A percentile compares a stretch with the other conserved stretches of the same genome.
These are phyloP conservation scores for Ambrosia artemisiifolia DNA, from an alignment of 129 eudicot genomes.

Conservation along the genomic window DNA sequence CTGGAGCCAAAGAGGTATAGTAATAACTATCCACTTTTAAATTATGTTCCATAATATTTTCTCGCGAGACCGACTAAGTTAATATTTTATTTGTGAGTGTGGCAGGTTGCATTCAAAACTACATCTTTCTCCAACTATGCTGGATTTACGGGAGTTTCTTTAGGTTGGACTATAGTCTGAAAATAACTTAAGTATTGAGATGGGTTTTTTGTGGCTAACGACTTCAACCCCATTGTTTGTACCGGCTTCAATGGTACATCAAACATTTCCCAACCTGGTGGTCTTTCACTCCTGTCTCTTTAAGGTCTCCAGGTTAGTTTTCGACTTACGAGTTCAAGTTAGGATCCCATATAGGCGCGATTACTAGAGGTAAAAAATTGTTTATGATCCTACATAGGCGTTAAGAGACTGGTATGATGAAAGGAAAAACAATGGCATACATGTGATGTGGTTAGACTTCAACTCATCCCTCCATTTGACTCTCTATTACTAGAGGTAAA, in stretches of 20 bases:
- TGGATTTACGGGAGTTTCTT: slow-evolving; percentile 95
- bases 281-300: slow-evolving; percentile 76
- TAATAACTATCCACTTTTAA: background rate
- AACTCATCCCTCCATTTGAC: too few relatives aligned
- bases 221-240: slow-evolving; percentile 84
- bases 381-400: too few relatives aligned
- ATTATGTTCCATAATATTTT: background rate
- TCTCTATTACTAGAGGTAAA: too few relatives aligned
- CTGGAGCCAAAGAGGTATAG: slow-evolving; percentile 88
- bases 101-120: slow-evolving; percentile 90
- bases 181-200: slow-evolving; percentile 77
- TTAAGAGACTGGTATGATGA: too few relatives aligned
- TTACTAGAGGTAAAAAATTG: too few relatives aligned
- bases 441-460: too few relatives aligned
- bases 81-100: slow-evolving; percentile 3
- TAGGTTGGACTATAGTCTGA: slow-evolving; percentile 95
- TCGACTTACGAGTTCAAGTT: background rate
- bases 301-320: slow-evolving; percentile 73
- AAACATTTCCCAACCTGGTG: slow-evolving; percentile 92
- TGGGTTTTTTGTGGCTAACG: slow-evolving; percentile 88
- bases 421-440: too few relatives aligned
- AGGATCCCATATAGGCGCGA: background rate
- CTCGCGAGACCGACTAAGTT: background rate
- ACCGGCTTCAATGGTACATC: slow-evolving; percentile 98
- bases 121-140: slow-evolving; percentile 93